Conservation (phyloP, 2,329 filamentous ascomycete genomes). For the Colletotrichum simmondsii region DNA sequence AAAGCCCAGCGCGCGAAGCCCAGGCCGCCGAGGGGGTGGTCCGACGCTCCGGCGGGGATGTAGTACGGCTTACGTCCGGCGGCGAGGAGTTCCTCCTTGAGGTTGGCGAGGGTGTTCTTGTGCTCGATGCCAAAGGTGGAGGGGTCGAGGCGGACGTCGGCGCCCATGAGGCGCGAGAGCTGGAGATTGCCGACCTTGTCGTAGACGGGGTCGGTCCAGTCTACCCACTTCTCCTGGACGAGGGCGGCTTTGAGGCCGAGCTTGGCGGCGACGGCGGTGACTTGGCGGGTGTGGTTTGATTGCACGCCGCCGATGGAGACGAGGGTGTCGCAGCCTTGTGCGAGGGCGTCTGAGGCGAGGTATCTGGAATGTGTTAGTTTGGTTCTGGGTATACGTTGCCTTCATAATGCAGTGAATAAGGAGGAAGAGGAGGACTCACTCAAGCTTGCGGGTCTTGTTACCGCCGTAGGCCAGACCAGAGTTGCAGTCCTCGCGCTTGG, state of each 20-base stretch:
- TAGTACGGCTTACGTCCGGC: constrained; percentile 74
- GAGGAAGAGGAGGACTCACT: constrained; percentile 50
- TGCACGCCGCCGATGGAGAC: constrained; percentile 76
- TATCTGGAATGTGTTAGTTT: constrained; percentile 56
- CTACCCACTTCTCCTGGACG: constrained; percentile 77
- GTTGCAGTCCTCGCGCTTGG: constrained; percentile 79
- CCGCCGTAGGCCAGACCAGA: constrained; percentile 74
- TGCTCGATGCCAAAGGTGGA: constrained; percentile 76
- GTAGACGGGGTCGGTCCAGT: constrained; percentile 69
- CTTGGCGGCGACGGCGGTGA: constrained; percentile 70
- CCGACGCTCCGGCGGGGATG: constrained; percentile 77
- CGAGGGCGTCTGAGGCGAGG: constrained; percentile 70
- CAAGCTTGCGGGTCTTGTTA: constrained; percentile 77
- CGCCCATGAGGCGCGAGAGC: constrained; percentile 74
- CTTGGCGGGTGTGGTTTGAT: constrained; percentile 76
- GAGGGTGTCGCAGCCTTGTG: constrained; percentile 68
- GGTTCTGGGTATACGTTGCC: not conserved
- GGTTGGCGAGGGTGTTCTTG: constrained; percentile 66
- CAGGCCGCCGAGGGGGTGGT: constrained; percentile 76
- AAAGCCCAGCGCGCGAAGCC: constrained; percentile 79
- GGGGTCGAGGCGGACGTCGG: constrained; percentile 69
- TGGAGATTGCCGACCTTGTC: constrained; percentile 77
- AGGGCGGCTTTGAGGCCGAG: constrained; percentile 66
- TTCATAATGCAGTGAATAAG: no score
- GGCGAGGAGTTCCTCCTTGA: constrained; percentile 63